Evolutionary conservation across 306 rosid species (phyloP), one percentile per base, ranked within the genome.

Genomic region (Cercis canadensis): DNA sequence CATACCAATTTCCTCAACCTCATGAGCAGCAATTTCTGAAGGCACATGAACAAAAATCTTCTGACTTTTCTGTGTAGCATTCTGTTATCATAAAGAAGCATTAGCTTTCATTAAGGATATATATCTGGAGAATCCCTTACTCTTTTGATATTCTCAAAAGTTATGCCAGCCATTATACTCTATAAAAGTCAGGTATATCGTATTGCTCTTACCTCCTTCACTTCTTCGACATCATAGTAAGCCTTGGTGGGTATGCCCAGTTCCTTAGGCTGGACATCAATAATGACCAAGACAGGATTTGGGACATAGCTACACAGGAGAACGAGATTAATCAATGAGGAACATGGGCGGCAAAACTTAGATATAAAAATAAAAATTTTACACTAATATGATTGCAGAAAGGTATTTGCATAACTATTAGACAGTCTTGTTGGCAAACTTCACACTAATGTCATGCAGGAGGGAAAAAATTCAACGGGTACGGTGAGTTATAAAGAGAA

Each of bases 221-320:
- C 88, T 72, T 88, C 93, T 79, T 88, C 93, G 32, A 88, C 88
- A 29, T 70, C 93, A 76, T 74, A 88, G 73, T 88, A 88, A 44
- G 93, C 93, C 67, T 88, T 88, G 34, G 90, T 83, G 47, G 93
- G 93, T 75, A 88, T 88, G 51, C 93, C 93, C 65, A 85, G 57
- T 82, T 85, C 93, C 83, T 88, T 88, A 19, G 88, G 88, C 72
- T 86, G 89, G 47, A 92, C 96, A 75, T 88, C 96, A 73, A 92
- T 90, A 71, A 92, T 89, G 78, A 89, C 95, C 84, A 92, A 77
- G 33, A 89, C 95, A 19, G 98, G 98, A 75, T 92, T 92, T 16
- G 96, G 86, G 16, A 81, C 92, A 77, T 88, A 90, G 81, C 97
- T 92, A 67, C 79, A 52, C 3, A 75, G 19, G 32, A 37, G 2